These are phyloP conservation scores for Chondrus crispus DNA, from an alignment of 23 red algal species.

Conservation along the genomic window DNA sequence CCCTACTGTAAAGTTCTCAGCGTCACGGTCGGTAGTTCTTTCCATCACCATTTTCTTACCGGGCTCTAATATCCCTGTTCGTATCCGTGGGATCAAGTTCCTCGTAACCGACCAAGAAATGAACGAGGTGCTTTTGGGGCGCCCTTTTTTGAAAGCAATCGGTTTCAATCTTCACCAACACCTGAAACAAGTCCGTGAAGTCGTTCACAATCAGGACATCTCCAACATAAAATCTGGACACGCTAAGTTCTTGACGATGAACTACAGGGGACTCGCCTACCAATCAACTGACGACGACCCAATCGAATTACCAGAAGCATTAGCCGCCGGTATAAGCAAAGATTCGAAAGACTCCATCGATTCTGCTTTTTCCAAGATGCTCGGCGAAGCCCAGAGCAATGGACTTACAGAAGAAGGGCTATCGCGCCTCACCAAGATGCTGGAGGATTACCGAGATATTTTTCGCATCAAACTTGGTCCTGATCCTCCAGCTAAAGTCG, in stretches of 20 bases:
- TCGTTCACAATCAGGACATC: neutral
- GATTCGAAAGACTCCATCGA: neutral
- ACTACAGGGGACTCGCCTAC: neutral
- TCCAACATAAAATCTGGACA: neutral
- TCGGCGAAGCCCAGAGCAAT: neutral
- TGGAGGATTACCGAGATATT: neutral
- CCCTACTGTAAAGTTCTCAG: too few species aligned
- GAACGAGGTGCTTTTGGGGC: neutral
- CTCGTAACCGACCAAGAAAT: neutral
- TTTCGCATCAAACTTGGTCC: constrained; percentile 14
- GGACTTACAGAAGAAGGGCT: neutral
- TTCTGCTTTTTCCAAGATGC: neutral
- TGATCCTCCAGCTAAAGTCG: neutral
- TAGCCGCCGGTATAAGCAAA: neutral
- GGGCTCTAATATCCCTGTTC: neutral
- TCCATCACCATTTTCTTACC: neutral
- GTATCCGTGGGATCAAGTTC: neutral
- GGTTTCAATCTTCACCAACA: constrained; percentile 16
- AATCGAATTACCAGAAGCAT: neutral
- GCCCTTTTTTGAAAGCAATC: neutral
- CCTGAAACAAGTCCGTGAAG: neutral
- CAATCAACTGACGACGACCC: neutral
- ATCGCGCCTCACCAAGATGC: neutral
- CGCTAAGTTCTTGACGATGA: neutral
- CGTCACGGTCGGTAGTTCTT: too few species aligned